Base-by-base conservation (phyloP, 352 stramenopile species). In the Phytophthora capsici region DNA sequence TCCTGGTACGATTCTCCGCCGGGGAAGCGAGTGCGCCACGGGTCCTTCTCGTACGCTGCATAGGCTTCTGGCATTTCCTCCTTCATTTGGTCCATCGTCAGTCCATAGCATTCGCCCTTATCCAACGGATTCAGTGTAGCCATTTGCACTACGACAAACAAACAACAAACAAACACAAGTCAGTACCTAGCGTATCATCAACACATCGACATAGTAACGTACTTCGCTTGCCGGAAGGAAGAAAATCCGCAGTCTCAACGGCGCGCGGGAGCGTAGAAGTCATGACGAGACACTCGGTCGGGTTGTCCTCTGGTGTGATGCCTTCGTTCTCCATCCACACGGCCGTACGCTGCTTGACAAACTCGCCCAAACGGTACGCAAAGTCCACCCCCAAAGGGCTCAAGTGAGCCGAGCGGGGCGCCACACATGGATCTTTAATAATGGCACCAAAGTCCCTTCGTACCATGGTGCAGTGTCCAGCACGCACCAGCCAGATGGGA, bases 1-100 rank as follows among this genome's bases (percentile, higher is more conserved):
- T 98, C 94, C 43, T 94, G 84, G 71, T 98, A 98, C 7, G 90
- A 97, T 76, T 98, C 94, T 53, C 93, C 94, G 14, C 93, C 92
- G 0, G 89, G 90, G 54, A 94, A 94, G 13, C 86, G 84, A 43
- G 86, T 92, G 54, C 89, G 85, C 80, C 81, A 93, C 44, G 84
- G 86, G 53, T 94, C 84, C 17, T 80, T 70, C 53, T 81, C 61
- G 69, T 89, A 94, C 9, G 82, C 73, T 4, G 86, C 67, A 64
- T 80, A 90, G 0, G 83, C 84, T 16, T 94, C 86, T 30, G 89
- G 69, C 53, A 76, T 69, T 30, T 85, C 69, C 40, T 91, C 78
- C 55, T 87, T 80, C 86, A 94, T 94, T 49, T 94, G 81, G 3
- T 81, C 69, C 86, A 94, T 94, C 14, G 80, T 91, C 69, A 94